Evolutionary conservation across 352 stramenopile species (phyloP).

Genomic region (Phytopythium litorale): DNA sequence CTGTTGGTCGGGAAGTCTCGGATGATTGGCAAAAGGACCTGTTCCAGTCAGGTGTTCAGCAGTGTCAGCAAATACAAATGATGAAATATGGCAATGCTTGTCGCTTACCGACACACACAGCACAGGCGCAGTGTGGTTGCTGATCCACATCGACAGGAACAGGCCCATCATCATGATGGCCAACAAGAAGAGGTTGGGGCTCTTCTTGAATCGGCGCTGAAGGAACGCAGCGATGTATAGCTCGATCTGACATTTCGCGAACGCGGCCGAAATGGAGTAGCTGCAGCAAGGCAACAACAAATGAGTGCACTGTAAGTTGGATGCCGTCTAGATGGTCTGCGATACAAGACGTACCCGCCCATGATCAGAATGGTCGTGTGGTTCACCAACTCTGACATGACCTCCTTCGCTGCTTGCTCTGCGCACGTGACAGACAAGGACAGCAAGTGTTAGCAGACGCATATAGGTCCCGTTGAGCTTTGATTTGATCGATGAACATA

Average conservation of each 20-base stretch:
- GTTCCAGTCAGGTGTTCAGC: constrained; percentile 1
- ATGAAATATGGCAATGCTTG: neutral
- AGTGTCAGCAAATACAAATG: neutral
- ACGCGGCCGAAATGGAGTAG: constrained; percentile 87
- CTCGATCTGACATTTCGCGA: constrained; percentile 91
- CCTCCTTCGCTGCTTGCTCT: constrained; percentile 84
- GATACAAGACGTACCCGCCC: constrained; percentile 55
- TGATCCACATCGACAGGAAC: constrained; percentile 93
- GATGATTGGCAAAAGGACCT: constrained; percentile 85
- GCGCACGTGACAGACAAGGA: neutral
- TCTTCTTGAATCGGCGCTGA: constrained; percentile 88
- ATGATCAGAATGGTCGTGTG: constrained; percentile 93
- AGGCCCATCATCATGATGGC: constrained; percentile 93
- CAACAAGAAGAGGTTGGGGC: constrained; percentile 86
- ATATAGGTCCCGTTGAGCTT: neutral
- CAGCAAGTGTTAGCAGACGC: neutral
- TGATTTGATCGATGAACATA: constrained; percentile 23
- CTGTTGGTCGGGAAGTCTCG: constrained; percentile 83
- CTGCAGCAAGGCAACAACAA: constrained; percentile 15
- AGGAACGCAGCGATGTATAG: constrained; percentile 88
- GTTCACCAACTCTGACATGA: constrained; percentile 89
- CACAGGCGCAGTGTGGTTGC: constrained; percentile 91
- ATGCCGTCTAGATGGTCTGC: neutral
- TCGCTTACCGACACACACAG: constrained; percentile 82
- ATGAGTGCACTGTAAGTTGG: neutral